These are phyloP conservation scores for Thymus mandschuricus DNA, from an alignment of 257 asterid species.

Conservation along the genomic window DNA sequence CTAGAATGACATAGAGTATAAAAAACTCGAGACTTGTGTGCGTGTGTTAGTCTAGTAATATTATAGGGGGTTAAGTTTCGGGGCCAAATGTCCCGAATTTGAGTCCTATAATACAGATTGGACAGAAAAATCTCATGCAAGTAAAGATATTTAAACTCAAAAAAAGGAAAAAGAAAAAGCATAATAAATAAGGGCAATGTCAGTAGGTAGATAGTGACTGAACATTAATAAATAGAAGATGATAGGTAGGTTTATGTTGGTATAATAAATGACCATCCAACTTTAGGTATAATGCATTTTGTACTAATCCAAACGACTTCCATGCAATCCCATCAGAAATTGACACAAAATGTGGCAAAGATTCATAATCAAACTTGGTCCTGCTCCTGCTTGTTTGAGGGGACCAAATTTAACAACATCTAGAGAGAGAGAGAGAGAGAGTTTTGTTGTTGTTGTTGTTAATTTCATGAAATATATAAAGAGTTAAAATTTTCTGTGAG, in stretches of 20 bases:
- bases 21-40: too few species aligned
- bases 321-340: neutral
- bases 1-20: too few species aligned
- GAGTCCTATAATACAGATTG: too few species aligned
- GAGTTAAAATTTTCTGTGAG: neutral
- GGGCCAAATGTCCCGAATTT: too few species aligned
- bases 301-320: conserved; percentile 6
- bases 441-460: neutral
- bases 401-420: neutral
- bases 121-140: too few species aligned
- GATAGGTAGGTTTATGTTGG: neutral
- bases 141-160: neutral
- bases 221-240: neutral
- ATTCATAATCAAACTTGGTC: neutral
- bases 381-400: neutral
- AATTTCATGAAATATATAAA: neutral
- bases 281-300: conserved; percentile 1
- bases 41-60: too few species aligned
- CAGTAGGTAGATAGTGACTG: neutral
- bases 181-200: too few species aligned
- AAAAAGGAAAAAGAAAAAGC: neutral
- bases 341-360: neutral
- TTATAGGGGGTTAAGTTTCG: too few species aligned
- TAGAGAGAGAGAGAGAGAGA: conserved; percentile 1
- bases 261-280: conserved; percentile 3